A percentile compares a stretch with the other conserved stretches of the same genome.
Conservation (phyloP, 208 protist genomes). For the Trypanosoma theileri region DNA sequence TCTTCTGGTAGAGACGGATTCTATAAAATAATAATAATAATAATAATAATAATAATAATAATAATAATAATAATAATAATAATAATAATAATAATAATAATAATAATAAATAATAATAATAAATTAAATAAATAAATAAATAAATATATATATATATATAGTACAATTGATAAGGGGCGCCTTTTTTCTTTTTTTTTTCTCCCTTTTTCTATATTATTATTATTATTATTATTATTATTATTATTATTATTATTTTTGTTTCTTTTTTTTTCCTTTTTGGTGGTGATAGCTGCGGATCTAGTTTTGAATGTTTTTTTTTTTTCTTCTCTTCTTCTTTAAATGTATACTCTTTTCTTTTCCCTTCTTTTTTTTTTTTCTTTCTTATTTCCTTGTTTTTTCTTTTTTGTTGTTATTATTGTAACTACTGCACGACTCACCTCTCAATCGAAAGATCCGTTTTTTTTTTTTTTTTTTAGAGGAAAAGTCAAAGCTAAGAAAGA, state of each 20-base stretch:
- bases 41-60: too few species aligned
- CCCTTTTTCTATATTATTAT: background rate
- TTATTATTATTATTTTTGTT: too few species aligned
- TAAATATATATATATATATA: too few species aligned
- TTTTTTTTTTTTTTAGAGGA: too few species aligned
- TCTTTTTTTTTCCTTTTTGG: constrained; percentile 5
- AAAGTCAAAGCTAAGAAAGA: background rate
- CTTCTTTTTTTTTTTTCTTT: background rate
- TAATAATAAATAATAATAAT: too few species aligned
- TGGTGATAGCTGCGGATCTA: too few species aligned
- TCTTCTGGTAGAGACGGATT: too few species aligned
- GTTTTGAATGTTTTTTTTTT: constrained; percentile 8
- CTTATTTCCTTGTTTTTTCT: background rate
- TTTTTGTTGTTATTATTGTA: constrained; percentile 7
- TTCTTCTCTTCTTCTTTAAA: background rate
- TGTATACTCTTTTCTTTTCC: background rate
- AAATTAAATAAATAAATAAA: too few species aligned
- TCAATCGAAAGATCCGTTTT: too few species aligned
- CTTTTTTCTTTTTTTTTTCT: background rate
- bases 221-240: background rate
- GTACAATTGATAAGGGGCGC: background rate
- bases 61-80: too few species aligned
- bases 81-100: too few species aligned
- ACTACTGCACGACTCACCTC: background rate
- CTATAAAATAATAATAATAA: too few species aligned